Evolutionary conservation across 1,284 basidiomycete genomes (phyloP), one percentile per base, ranked within the genome.

Genomic region (Ustilago cynodontis): DNA sequence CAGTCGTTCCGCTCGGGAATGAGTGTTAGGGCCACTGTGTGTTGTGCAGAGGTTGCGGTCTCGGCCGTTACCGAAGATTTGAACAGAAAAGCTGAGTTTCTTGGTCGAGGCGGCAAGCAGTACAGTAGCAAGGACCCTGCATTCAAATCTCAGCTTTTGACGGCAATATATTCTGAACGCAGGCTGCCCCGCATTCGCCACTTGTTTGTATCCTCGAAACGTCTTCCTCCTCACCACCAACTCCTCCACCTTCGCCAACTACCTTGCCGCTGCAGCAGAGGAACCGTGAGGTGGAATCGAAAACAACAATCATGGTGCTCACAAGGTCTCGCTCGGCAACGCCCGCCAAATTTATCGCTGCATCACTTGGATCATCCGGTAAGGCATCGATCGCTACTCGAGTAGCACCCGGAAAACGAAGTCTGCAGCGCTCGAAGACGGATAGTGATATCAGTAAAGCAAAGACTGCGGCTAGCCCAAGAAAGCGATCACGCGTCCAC

Each of bases 311-410:
- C 35, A 76, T 76, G 73, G 73, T 71, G 29, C 49, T 76, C 35
- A 76, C 73, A 33, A 63, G 73, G 20, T 71, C 73, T 9, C 67
- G 73, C 22, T 76, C 73, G 28, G 73, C 68, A 4, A 71, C 73
- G 22, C 73, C 73, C 18, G 68, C 58, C 53, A 76, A 56, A 24
- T 64, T 61, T 2, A 45, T 76, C 14, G 58, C 73, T 10, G 64
- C 73, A 11, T 76, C 73, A 2, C 68, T 76, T 39, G 28, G 65
- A 1, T 29, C 64, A 7, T 67, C 73, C 5, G 62, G 37, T 22
- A 76, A 76, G 33, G 59, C 73, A n/a, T 64, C 68, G 4, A 63
- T 76, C 39, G 53, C 65, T n/a, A 52, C 64, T 43, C 61, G 57
- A 26, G 13, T 65, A 18, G 52, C 57, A 51, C 60, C 64, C 20